phyloP scores from a whole-genome alignment of 441 rosid species.

The California macrophylla region DNA sequence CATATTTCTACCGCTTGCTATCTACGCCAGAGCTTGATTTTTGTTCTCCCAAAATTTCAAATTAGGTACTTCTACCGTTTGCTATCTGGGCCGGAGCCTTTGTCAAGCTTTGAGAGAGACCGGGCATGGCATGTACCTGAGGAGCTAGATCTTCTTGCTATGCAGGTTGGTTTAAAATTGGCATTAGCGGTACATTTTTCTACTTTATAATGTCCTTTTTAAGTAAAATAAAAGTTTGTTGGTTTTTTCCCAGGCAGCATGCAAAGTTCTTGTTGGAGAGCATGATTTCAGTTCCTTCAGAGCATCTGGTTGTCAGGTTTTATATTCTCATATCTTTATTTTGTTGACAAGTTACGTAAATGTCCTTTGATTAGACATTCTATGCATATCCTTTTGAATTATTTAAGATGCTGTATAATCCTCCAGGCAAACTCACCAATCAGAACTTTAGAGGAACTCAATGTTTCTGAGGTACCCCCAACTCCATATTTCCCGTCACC shows the following conservation, averaged over 20 bases:
- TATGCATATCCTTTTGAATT: not conserved
- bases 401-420: slow-evolving; percentile 1
- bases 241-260: slow-evolving; percentile 61
- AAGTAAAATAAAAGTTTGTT: not conserved
- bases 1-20: not conserved
- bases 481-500: slow-evolving; percentile 65
- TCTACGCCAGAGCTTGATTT: not conserved
- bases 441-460: slow-evolving; percentile 69
- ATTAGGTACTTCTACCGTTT: slow-evolving; percentile 78
- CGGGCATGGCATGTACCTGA: slow-evolving; percentile 78
- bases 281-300: slow-evolving; percentile 96
- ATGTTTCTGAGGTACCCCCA: slow-evolving; percentile 53
- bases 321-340: slow-evolving; percentile 11
- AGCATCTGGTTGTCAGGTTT: slow-evolving; percentile 91
- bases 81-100: slow-evolving; percentile 58
- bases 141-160: slow-evolving; percentile 51
- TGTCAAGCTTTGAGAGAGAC: slow-evolving; percentile 66
- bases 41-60: slow-evolving; percentile 7
- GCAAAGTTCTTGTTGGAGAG: slow-evolving; percentile 74
- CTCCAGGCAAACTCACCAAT: slow-evolving; percentile 73
- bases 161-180: slow-evolving; percentile 52
- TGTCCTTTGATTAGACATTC: not conserved
- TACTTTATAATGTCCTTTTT: not conserved
- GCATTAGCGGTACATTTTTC: not conserved
- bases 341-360: not conserved